Percentiles rank a stretch among this genome's conserved stretches.
These are phyloP conservation scores for Croton setiger DNA, from an alignment of 441 rosid genomes.

Conservation along the genomic window DNA sequence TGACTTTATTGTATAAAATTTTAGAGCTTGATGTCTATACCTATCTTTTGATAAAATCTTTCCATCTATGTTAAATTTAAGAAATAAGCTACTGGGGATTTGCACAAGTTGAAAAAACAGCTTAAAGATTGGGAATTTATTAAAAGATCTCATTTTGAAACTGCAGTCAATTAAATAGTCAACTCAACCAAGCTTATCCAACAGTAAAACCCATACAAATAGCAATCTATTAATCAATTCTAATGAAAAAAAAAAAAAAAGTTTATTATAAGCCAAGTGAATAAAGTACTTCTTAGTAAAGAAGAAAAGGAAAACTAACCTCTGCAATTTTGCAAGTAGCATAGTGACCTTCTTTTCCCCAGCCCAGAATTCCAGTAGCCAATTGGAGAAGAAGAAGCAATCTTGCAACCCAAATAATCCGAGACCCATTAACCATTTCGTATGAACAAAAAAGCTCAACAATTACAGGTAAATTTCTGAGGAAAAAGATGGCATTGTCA, in stretches of 20 bases:
- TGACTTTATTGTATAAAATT: background rate
- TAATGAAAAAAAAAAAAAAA: too few relatives aligned
- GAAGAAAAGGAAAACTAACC: constrained; percentile 32
- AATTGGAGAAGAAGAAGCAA: constrained; percentile 52
- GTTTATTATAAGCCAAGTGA: too few relatives aligned
- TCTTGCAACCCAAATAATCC: constrained; percentile 39
- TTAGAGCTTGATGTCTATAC: background rate
- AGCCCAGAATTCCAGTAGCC: constrained; percentile 52
- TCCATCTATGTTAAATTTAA: too few relatives aligned
- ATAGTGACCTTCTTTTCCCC: constrained; percentile 96
- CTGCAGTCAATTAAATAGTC: too few relatives aligned
- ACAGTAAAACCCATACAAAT: background rate
- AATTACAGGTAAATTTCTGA: background rate
- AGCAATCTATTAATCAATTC: background rate
- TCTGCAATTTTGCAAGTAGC: constrained; percentile 84
- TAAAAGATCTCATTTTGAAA: too few relatives aligned
- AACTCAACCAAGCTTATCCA: too few relatives aligned
- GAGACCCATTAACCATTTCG: constrained; percentile 23
- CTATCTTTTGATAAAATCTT: background rate
- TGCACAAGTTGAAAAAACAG: too few relatives aligned
- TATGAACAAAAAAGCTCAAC: too few relatives aligned
- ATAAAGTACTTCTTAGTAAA: background rate
- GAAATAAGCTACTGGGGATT: too few relatives aligned
- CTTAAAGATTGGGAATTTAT: too few relatives aligned
- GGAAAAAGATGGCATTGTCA: background rate